Conservation (phyloP, 2,329 filamentous ascomycete genomes). For the Fusarium sp. region DNA sequence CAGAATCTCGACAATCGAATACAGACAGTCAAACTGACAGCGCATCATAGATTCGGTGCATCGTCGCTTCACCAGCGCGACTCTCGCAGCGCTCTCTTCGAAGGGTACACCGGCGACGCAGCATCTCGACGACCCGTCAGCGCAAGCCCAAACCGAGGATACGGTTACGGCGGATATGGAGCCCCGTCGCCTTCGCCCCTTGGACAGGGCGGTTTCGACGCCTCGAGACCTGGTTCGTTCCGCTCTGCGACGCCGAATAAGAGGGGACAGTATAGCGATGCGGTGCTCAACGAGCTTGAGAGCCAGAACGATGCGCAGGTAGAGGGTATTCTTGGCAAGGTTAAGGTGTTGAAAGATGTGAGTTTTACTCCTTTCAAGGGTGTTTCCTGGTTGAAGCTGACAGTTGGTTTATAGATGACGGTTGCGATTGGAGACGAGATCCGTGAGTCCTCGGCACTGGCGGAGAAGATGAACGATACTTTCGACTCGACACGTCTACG, state of each 20-base stretch:
- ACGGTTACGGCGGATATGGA: conserved; percentile 61
- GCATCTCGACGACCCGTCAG: conserved; percentile 57
- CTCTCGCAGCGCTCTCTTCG: conserved; percentile 79
- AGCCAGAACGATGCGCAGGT: conserved; percentile 94
- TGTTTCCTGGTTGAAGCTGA: conserved; percentile 13
- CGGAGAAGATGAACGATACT: conserved; percentile 94
- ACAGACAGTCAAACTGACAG: conserved; percentile 18
- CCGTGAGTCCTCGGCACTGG: conserved; percentile 85
- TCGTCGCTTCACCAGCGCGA: conserved; percentile 80
- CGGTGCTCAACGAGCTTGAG: conserved; percentile 92
- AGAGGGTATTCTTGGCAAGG: conserved; percentile 90
- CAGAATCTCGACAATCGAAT: conserved; percentile 10
- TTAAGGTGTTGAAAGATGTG: conserved; percentile 89
- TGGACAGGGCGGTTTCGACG: conserved; percentile 29
- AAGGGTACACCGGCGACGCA: conserved; percentile 71
- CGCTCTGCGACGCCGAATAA: conserved; percentile 78
- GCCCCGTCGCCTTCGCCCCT: conserved; percentile 39
- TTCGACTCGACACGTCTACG: conserved; percentile 88
- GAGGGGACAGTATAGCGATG: conserved; percentile 91
- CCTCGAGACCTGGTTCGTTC: conserved; percentile 52
- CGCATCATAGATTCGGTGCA: conserved; percentile 68
- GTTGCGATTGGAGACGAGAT: conserved; percentile 96
- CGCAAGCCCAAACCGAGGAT: conserved; percentile 61
- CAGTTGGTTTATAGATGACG: conserved; percentile 73
- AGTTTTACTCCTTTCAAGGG: conserved; percentile 52